Percentiles rank a stretch among this genome's conserved stretches.
Evolutionary conservation across 1,284 basidiomycete species (phyloP).

Genomic region (Cutaneotrichosporon cyanovorans): DNA sequence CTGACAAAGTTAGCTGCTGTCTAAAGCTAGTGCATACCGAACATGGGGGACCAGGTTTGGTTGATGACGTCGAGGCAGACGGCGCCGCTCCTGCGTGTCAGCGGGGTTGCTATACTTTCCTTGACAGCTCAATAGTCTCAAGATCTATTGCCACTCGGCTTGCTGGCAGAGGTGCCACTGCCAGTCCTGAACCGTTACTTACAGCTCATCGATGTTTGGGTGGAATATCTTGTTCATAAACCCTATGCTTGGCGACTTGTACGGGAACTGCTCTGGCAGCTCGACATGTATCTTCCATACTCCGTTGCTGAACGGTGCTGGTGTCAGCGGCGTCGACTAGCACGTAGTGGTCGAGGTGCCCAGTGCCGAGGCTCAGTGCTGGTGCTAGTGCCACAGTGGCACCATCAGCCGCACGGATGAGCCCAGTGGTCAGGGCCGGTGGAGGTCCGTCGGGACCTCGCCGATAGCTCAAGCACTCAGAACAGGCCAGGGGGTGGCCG

Average conservation of each 20-base stretch:
- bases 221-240: conserved; percentile 99
- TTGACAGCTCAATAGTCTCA: neutral
- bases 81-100: conserved; percentile 67
- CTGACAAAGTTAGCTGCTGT: conserved; percentile 48
- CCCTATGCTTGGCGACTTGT: conserved; percentile 96
- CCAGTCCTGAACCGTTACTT: conserved; percentile 35
- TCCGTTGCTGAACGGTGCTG: conserved; percentile 91
- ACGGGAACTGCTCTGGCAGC: conserved; percentile 97
- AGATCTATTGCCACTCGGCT: conserved; percentile 13
- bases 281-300: conserved; percentile 99
- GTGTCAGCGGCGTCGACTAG: neutral
- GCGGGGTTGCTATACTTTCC: neutral
- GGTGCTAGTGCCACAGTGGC: too few relatives aligned
- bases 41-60: conserved; percentile 99
- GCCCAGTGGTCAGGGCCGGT: too few relatives aligned
- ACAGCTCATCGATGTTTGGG: conserved; percentile 96
- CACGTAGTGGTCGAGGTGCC: neutral
- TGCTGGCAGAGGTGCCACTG: too few relatives aligned
- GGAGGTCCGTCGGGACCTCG: neutral
- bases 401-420: too few relatives aligned
- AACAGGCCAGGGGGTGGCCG: neutral
- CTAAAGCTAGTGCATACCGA: conserved; percentile 51
- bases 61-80: conserved; percentile 96
- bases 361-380: too few relatives aligned
- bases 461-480: too few relatives aligned